Base-by-base conservation (phyloP, 164 flowering plant genomes). In the Chimonanthus salicifolius region DNA sequence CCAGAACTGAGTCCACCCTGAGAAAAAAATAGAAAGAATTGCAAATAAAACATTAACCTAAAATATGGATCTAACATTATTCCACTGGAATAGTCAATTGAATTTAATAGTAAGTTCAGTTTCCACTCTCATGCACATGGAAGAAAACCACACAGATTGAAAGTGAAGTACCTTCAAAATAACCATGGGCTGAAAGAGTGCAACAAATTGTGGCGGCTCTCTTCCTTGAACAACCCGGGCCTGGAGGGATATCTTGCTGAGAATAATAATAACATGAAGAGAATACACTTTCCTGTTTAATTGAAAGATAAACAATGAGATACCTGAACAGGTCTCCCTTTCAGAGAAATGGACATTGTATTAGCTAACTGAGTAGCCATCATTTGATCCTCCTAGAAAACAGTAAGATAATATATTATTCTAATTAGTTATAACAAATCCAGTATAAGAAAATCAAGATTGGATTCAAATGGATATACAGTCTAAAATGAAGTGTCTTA, bases 1-100 rank as follows among this genome's bases (percentile, higher is more conserved):
- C 97, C 90, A 78, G 97, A 85, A 82, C 99, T 94, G 73, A 88
- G 7, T 78, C 99, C 99, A 80, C 99, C 99, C 99, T 96, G 73
- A 49, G 74, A 49, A 72, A 15, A 72, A 64, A 44, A 69, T 49
- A 2, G 49, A 15, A 15, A 76, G 49, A 58, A 58, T 44, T 64
- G 18, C 48, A 6, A 13, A 16, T 11, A 54, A 21, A 43, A 47
- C 51, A 51, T 47, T 3, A 20, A 5, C 50, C 16, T 5, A 7
- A 20, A 49, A 10, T 54, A 54, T 4, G 16, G 60, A 11, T 7
- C 11, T 54, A 54, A 54, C 33, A n/a, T 54, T 15, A 54, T 60
- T 20, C 43, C 54, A 46, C 18, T 48, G 58, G 43, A 8, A 68
- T 6, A 20, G 70, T 54, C 60, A 54, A 11, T 54, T 54, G 16